Percentiles rank a stretch among this genome's conserved stretches.
These are phyloP conservation scores for Urostyla sp. DNA, from an alignment of 73 alveolate genomes.

Conservation along the genomic window DNA sequence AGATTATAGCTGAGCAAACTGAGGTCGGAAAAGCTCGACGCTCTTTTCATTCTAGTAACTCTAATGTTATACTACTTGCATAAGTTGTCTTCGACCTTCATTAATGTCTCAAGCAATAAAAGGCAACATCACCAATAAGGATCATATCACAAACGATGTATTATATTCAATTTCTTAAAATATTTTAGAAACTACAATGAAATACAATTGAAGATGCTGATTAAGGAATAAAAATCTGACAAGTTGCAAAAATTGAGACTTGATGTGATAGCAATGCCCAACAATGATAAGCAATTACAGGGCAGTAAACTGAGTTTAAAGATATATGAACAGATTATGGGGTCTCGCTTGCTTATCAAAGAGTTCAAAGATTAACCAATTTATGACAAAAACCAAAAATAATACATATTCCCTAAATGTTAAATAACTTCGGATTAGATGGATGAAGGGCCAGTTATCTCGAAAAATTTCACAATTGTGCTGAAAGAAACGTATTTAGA, in stretches of 20 bases:
- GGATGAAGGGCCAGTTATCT: constrained; percentile 51
- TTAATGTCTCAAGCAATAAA: neutral
- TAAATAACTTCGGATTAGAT: constrained; percentile 59
- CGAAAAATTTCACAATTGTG: constrained; percentile 42
- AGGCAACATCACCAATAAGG: constrained; percentile 4
- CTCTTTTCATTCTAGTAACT: neutral
- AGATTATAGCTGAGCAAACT: constrained; percentile 20
- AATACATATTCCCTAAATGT: constrained; percentile 32
- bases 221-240: constrained; percentile 12
- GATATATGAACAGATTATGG: constrained; percentile 3
- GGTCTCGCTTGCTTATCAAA: neutral
- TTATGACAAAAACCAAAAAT: neutral
- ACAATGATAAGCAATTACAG: neutral
- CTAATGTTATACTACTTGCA: neutral
- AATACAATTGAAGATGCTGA: constrained; percentile 1
- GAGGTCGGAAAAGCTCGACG: constrained; percentile 18
- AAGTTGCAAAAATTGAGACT: constrained; percentile 40
- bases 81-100: constrained; percentile 43
- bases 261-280: neutral
- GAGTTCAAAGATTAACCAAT: neutral
- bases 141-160: constrained; percentile 23
- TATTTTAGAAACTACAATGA: constrained; percentile 7
- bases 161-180: neutral
- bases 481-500: constrained; percentile 32
- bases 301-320: constrained; percentile 4